A percentile compares a stretch with the other conserved stretches of the same genome.
Evolutionary conservation across 2,329 filamentous ascomycete genomes (phyloP).

Genomic region (Tolypocladium sp.): DNA sequence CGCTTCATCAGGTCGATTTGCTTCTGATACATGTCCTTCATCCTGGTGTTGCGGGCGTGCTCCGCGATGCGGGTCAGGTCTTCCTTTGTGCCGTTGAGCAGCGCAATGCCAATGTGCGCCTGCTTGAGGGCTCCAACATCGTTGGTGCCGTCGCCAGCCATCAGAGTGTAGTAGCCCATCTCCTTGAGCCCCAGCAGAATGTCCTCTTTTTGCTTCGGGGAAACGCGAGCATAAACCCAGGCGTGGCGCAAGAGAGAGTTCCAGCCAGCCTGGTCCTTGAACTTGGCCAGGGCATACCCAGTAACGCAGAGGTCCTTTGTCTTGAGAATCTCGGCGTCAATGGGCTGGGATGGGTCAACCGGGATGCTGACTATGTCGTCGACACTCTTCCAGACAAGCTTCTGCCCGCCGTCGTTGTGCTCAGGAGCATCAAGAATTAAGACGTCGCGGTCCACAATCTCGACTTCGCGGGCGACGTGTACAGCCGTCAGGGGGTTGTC

Average conservation of each 20-base stretch:
- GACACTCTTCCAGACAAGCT: slow-evolving; percentile 87
- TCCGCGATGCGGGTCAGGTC: slow-evolving; percentile 88
- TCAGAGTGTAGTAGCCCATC: slow-evolving; percentile 93
- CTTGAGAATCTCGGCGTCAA: slow-evolving; percentile 72
- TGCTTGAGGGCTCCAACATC: slow-evolving; percentile 97
- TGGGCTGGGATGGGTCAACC: slow-evolving; percentile 71
- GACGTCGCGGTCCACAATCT: slow-evolving; percentile 93
- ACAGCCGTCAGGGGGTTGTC: slow-evolving; percentile 96
- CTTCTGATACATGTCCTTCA: slow-evolving; percentile 99
- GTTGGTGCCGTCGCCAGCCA: slow-evolving; percentile 98
- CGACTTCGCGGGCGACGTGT: slow-evolving; percentile 89
- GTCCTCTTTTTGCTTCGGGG: slow-evolving; percentile 97
- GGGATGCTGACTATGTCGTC: slow-evolving; percentile 82
- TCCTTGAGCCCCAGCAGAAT: slow-evolving; percentile 95
- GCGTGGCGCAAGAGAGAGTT: slow-evolving; percentile 73
- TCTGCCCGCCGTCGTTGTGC: slow-evolving; percentile 69
- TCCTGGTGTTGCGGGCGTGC: slow-evolving; percentile 87
- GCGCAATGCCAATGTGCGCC: slow-evolving; percentile 90
- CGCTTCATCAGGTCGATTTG: slow-evolving; percentile 84
- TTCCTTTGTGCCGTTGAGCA: slow-evolving; percentile 88
- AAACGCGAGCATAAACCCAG: slow-evolving; percentile 98
- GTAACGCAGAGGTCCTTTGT: slow-evolving; percentile 92
- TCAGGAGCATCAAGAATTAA: slow-evolving; percentile 93
- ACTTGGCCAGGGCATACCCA: slow-evolving; percentile 84
- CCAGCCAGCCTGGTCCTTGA: slow-evolving; percentile 71